Percentiles rank a stretch among this genome's conserved stretches.
Conservation (phyloP, 306 rosid species). For the Styphnolobium japonicum region DNA sequence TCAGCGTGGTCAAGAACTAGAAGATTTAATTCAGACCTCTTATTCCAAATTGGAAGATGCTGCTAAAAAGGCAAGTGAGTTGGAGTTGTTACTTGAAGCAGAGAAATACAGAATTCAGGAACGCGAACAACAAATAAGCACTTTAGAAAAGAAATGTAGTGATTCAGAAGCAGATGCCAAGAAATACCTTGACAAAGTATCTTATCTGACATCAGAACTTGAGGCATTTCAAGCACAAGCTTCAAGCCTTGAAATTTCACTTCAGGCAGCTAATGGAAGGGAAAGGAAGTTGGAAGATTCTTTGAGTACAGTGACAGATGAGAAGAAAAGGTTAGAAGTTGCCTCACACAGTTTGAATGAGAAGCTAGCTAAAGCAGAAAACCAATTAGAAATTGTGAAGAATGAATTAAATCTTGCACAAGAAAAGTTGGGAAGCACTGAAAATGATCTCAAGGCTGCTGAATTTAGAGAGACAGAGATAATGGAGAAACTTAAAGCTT, state of each 20-base stretch:
- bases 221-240: conserved; percentile 67
- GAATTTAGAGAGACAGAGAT: conserved; percentile 63
- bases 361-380: conserved; percentile 79
- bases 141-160: conserved; percentile 55
- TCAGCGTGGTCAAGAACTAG: conserved; percentile 79
- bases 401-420: conserved; percentile 72
- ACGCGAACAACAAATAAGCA: conserved; percentile 74
- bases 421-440: conserved; percentile 61
- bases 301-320: conserved; percentile 49
- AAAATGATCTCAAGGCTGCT: conserved; percentile 56
- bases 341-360: conserved; percentile 43
- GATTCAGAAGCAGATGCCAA: conserved; percentile 58
- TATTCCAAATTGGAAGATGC: conserved; percentile 68
- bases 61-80: conserved; percentile 64
- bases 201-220: conserved; percentile 63
- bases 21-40: conserved; percentile 76
- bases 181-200: conserved; percentile 48
- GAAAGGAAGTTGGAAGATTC: conserved; percentile 63
- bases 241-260: conserved; percentile 57
- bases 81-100: conserved; percentile 83
- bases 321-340: conserved; percentile 69
- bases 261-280: conserved; percentile 55
- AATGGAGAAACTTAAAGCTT: conserved; percentile 54
- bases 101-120: conserved; percentile 90
- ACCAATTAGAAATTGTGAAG: conserved; percentile 59